Evolutionary conservation across 768 basidiomycete genomes (phyloP), one percentile per base, ranked within the genome.

Genomic region (Lyophyllum semitale): DNA sequence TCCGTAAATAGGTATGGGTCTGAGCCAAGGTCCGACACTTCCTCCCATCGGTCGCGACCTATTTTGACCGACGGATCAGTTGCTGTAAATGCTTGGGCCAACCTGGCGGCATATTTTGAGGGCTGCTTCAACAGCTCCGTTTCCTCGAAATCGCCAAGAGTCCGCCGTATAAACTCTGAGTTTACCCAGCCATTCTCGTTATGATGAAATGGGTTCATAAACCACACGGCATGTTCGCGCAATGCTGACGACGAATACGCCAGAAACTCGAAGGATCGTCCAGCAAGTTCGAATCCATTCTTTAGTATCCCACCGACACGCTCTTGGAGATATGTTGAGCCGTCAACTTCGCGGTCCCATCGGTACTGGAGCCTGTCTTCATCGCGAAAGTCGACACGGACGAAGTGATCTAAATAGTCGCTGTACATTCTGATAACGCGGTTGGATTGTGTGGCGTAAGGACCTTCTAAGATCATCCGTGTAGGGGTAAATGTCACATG

Each of bases 321-420:
- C 37, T 81, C 73, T 18, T 75, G 69, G 2, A 92, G 73, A 65
- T 87, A 85, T 13, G 71, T 65, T 2, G 70, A 65, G 0, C 81
- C 82, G 57, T 91, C 87, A 5, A 88, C 83, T 35, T 83, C 82
- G 9, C 82, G 77, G 51, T 83, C 82, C 88, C 88, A 91, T 12
- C 84, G 80, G 57, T 88, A 88, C 33, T 83, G 78, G n/a, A 89
- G 75, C 30, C 78, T 77, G 61, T 94, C 89, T 71, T 95, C 93
- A 53, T 94, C 93, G 4, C 88, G 82, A 62, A 95, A 92, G 60
- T 90, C 85, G 23, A 94, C 91, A 9, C 93, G 85, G 27, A 95
- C 66, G 65, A 95, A 95, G 60, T 83, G 73, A 27, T 89, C 82
- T 43, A 85, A 76, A 54, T 79, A 81, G 0, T 77, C 78, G 44